Evolutionary conservation across 257 asterid species (phyloP).

Genomic region (Echites panduratus): DNA sequence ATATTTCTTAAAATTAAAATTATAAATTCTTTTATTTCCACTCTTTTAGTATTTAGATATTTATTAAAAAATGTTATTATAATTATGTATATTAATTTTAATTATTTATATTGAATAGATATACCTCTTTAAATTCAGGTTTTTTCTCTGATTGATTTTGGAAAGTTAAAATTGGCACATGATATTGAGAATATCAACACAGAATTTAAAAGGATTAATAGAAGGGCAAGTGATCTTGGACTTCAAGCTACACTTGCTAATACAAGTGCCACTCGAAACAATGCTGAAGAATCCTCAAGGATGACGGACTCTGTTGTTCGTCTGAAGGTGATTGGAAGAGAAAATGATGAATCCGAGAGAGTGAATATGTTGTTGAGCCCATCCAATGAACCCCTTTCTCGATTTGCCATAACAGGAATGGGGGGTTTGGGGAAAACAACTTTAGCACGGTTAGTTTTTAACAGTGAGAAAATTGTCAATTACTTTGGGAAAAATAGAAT

Average conservation of each 20-base stretch:
- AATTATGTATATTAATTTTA: too few relatives aligned
- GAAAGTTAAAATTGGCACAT: neutral
- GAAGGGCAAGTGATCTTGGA: neutral
- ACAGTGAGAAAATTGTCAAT: neutral
- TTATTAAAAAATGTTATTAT: too few relatives aligned
- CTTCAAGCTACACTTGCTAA: neutral
- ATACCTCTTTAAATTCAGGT: too few relatives aligned
- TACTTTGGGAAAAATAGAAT: constrained; percentile 10
- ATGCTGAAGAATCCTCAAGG: neutral
- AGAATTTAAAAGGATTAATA: neutral
- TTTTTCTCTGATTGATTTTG: too few relatives aligned
- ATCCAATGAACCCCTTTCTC: neutral
- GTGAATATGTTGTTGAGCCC: neutral
- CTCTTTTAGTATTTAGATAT: too few relatives aligned
- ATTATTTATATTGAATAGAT: too few relatives aligned
- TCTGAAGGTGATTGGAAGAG: constrained; percentile 3
- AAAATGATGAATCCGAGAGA: neutral
- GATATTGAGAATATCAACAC: neutral
- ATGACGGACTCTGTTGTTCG: neutral
- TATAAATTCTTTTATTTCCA: too few relatives aligned
- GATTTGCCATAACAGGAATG: constrained; percentile 13
- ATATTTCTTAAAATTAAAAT: neutral
- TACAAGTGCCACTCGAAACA: neutral
- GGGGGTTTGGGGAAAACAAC: constrained; percentile 22
- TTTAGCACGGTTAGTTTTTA: constrained; percentile 13